These are phyloP conservation scores for Vanrija sp. DNA, from an alignment of 1,284 basidiomycete genomes.

Conservation along the genomic window DNA sequence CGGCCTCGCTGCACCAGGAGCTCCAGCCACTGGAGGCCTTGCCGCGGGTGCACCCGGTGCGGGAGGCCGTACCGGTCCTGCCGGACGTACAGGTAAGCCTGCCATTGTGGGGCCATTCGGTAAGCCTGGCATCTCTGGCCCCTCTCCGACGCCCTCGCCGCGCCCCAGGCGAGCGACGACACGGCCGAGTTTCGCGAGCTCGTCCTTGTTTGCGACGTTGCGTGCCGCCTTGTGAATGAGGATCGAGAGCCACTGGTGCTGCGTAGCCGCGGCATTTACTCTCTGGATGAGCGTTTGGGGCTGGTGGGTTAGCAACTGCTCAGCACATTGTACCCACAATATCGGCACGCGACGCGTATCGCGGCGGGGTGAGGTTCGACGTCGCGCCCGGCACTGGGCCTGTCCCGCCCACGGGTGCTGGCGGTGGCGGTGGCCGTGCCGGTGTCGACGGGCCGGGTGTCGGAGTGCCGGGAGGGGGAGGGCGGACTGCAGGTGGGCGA, in stretches of 20 bases:
- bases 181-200: slow-evolving; percentile 39
- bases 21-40: background rate
- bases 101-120: slow-evolving; percentile 8
- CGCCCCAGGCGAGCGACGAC: slow-evolving; percentile 36
- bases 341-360: slow-evolving; percentile 14
- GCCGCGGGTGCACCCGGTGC: background rate
- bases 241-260: slow-evolving; percentile 39
- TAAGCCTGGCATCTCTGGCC: slow-evolving; percentile 13
- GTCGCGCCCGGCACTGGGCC: background rate
- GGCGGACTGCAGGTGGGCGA: background rate
- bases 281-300: slow-evolving; percentile 36
- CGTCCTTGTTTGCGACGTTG: slow-evolving; percentile 39
- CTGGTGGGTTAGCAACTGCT: slow-evolving; percentile 3
- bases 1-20: background rate
- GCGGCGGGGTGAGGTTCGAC: background rate
- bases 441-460: slow-evolving; percentile 2
- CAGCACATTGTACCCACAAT: slow-evolving; percentile 6
- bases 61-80: background rate
- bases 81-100: slow-evolving; percentile 1
- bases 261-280: slow-evolving; percentile 41
- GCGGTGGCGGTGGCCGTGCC: slow-evolving; percentile 1
- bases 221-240: slow-evolving; percentile 47
- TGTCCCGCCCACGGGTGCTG: background rate
- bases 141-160: slow-evolving; percentile 28
- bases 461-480: background rate